Evolutionary conservation across 768 basidiomycete species (phyloP), one percentile per base, ranked within the genome.

Genomic region (Cyclocybe cylindracea): DNA sequence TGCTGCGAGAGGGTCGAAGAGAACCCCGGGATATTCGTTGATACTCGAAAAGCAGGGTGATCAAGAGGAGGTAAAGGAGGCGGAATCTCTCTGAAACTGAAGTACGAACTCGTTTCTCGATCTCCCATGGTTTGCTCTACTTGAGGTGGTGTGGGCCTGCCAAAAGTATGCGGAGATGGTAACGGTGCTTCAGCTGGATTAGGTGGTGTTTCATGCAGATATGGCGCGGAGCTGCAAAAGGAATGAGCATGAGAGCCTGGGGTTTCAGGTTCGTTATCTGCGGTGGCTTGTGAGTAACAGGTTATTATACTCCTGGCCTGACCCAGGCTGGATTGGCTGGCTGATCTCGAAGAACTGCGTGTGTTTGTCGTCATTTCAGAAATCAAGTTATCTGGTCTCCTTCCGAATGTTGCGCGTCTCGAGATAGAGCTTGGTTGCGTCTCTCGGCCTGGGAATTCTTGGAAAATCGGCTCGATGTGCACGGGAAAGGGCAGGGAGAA

Each of bases 11-110:
- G 44, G 14, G 14, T 39, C 41, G 13, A 31, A 48, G 9, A 40
- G 34, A 14, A 19, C 42, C 2, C 13, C 55, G 14, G 33, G 35
- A 19, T 39, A 36, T n/a, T 10, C 29, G 48, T 57, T 11, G 54
- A 37, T 39, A 57, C 53, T 34, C 49, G 57, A 54, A 72, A 72
- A 38, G 62, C 71, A 50, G 61, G 80, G 68, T 78, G 84, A 47
- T 76, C 67, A 29, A 84, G 72, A 11, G 80, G 72, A n/a, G 83
- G 83, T 34, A 85, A 60, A 10, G 84, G 82, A 7, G 84, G 83
- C 4, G 67, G 74, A 31, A 70, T 61, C 14, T 73, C 71, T 40
- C 56, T 66, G 55, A 57, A 66, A 43, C 48, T 61, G 58, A 65
- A 63, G 56, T 55, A 57, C 42, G 64, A 61, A 44, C 61, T 59